Percentiles rank a stretch among this genome's conserved stretches.
Conservation (phyloP, 176 grass and related monocot genomes). For the Metroxylon sagu region DNA sequence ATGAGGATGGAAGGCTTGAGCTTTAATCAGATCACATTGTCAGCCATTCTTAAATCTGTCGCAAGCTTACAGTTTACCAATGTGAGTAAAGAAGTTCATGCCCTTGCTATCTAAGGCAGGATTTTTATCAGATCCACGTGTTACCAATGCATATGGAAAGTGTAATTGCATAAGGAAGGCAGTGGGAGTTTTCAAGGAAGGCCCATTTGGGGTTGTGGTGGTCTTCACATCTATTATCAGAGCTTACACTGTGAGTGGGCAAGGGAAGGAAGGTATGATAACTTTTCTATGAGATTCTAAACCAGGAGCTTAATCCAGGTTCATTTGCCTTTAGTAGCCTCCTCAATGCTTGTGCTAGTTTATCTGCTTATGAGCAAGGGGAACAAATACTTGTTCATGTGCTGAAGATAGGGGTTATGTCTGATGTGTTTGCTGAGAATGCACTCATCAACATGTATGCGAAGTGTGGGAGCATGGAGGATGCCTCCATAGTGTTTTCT, state of each 20-base stretch:
- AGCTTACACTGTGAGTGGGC: conserved; percentile 48
- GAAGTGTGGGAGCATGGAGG: conserved; percentile 75
- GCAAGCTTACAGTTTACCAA: conserved; percentile 43
- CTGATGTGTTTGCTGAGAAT: conserved; percentile 65
- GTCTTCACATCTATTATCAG: conserved; percentile 82
- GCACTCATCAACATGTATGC: conserved; percentile 91
- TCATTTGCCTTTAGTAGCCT: conserved; percentile 82
- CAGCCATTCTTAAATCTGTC: conserved; percentile 73
- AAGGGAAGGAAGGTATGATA: conserved; percentile 81
- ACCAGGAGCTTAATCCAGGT: conserved; percentile 57
- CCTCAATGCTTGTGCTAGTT: conserved; percentile 62
- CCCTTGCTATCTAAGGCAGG: conserved; percentile 43
- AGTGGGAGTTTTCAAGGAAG: conserved; percentile 49
- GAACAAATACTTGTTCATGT: conserved; percentile 76
- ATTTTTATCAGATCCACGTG: conserved; percentile 63
- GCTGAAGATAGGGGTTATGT: conserved; percentile 56
- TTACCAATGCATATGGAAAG: conserved; percentile 86
- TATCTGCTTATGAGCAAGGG: conserved; percentile 87
- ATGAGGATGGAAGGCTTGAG: conserved; percentile 53
- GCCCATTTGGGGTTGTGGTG: conserved; percentile 48
- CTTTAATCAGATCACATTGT: conserved; percentile 56
- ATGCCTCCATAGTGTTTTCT: conserved; percentile 64
- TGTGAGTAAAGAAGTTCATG: conserved; percentile 52
- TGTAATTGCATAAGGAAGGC: conserved; percentile 41
- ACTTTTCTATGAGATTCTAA: conserved; percentile 58